phyloP scores from a whole-genome alignment of 495 filamentous ascomycete genomes.

The Talaromyces ruber region DNA sequence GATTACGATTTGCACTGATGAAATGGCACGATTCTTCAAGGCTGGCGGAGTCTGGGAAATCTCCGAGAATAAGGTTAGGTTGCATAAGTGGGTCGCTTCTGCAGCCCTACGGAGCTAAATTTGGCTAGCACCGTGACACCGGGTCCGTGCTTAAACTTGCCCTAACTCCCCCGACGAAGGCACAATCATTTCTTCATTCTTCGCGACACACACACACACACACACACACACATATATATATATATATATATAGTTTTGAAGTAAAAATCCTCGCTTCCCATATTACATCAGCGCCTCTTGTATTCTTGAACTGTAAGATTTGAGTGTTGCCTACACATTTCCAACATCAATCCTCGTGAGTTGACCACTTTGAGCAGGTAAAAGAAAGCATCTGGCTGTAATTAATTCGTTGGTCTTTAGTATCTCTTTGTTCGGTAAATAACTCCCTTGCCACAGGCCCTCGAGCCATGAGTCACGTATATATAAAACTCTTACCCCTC shows the following conservation, averaged over 20 bases:
- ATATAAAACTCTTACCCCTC: not conserved
- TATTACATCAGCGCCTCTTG: too few species aligned
- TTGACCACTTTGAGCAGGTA: not conserved
- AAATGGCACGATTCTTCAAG: not conserved
- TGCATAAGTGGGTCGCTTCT: not conserved
- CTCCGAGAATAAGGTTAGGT: not conserved
- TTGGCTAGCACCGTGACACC: not conserved
- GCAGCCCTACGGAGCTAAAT: not conserved
- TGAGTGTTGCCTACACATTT: not conserved
- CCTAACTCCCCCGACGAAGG: not conserved
- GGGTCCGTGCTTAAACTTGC: constrained; percentile 1
- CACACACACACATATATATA: too few species aligned
- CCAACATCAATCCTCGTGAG: not conserved
- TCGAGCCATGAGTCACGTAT: not conserved
- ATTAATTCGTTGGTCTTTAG: not conserved
- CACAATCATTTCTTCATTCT: not conserved
- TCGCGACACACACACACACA: not conserved
- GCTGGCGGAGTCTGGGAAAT: not conserved
- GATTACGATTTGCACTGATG: not conserved
- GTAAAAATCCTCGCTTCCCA: too few species aligned
- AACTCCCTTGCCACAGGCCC: not conserved
- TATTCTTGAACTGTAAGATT: not conserved
- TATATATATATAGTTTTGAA: too few species aligned
- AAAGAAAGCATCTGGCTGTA: not conserved
- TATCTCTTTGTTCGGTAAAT: not conserved